Percentiles rank a stretch among this genome's conserved stretches.
phyloP scores from a whole-genome alignment of 2,329 filamentous ascomycete genomes.

The Microdochium bolleyi region DNA sequence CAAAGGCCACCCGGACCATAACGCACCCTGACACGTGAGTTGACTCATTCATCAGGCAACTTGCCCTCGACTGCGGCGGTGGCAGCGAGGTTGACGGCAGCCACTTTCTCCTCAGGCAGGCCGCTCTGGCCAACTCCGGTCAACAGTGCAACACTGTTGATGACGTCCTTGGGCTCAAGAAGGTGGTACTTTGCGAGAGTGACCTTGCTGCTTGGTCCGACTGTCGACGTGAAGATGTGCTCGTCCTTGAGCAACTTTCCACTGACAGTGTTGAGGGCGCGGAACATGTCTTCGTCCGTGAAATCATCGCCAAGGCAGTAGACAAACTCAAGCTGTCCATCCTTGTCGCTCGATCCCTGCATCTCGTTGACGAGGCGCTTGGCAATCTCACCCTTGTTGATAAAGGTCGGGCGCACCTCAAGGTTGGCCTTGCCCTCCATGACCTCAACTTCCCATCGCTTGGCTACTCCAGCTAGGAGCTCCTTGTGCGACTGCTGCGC shows the following conservation, averaged over 20 bases:
- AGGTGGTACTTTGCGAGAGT: constrained; percentile 88
- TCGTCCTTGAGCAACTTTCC: constrained; percentile 47
- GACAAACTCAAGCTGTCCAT: constrained; percentile 68
- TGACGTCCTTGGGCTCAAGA: constrained; percentile 80
- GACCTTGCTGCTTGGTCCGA: constrained; percentile 85
- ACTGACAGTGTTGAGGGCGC: constrained; percentile 58
- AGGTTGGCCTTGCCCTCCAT: constrained; percentile 97
- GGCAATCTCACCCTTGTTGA: constrained; percentile 96
- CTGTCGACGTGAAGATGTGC: constrained; percentile 82
- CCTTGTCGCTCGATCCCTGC: constrained; percentile 35
- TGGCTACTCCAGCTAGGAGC: constrained; percentile 67
- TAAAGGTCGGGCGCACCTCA: constrained; percentile 91
- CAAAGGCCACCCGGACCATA: too few species aligned
- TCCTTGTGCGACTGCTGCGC: constrained; percentile 74
- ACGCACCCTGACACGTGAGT: too few species aligned
- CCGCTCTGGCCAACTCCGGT: constrained; percentile 32
- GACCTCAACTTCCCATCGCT: constrained; percentile 85
- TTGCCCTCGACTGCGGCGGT: constrained; percentile 45
- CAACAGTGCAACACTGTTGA: constrained; percentile 56
- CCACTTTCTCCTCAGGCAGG: constrained; percentile 29
- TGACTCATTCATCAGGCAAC: constrained; percentile 25
- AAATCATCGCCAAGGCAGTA: constrained; percentile 92
- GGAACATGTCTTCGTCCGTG: constrained; percentile 97
- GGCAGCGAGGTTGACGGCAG: constrained; percentile 49
- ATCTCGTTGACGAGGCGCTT: constrained; percentile 75